Evolutionary conservation across 345 rosid species (phyloP).

Genomic region (Murraya koenigii): DNA sequence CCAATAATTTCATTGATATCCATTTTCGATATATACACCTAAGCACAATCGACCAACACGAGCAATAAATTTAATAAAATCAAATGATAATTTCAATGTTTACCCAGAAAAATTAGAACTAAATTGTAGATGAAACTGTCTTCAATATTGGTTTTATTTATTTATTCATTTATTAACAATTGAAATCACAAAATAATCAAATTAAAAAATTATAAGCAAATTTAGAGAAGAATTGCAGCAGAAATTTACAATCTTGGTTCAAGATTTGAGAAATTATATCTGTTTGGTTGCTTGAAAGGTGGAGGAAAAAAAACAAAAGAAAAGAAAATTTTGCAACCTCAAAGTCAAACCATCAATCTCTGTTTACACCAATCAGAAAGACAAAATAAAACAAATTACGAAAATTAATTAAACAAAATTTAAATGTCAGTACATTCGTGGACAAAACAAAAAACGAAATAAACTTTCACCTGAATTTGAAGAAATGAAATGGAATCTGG

Average conservation of each 20-base stretch:
- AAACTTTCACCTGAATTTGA: neutral
- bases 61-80: neutral
- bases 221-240: neutral
- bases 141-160: neutral
- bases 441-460: neutral
- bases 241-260: neutral
- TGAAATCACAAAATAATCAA: neutral
- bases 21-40: constrained; percentile 36
- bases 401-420: neutral
- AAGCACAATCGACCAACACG: neutral
- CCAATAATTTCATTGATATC: constrained; percentile 72
- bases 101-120: neutral
- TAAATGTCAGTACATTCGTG: too few species aligned
- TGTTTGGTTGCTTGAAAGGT: neutral
- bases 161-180: too few species aligned
- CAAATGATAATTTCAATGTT: neutral
- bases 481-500: neutral
- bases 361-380: neutral
- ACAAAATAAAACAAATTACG: neutral
- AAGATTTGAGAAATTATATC: neutral
- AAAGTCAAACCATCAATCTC: neutral
- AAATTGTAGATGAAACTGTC: neutral
- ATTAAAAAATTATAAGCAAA: neutral
- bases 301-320: neutral
- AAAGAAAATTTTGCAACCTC: neutral